These are phyloP conservation scores for Lachnellula arida DNA, from an alignment of 2,329 filamentous ascomycete genomes.

Conservation along the genomic window DNA sequence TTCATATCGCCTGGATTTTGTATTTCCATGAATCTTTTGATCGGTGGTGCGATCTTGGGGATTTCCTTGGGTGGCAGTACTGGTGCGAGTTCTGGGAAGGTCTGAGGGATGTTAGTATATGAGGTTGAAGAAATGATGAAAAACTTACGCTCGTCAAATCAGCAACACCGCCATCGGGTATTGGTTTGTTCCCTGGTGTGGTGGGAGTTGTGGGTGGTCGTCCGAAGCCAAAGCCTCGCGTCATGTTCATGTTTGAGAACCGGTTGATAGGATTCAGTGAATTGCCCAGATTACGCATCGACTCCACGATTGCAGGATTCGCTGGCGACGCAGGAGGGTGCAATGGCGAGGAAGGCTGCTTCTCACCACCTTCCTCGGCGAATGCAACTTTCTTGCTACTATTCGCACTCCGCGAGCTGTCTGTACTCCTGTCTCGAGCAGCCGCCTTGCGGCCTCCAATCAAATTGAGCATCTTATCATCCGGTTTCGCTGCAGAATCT, in stretches of 20 bases:
- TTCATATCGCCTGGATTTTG: slow-evolving; percentile 65
- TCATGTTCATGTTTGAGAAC: slow-evolving; percentile 67
- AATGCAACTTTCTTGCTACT: slow-evolving; percentile 55
- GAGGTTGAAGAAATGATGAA: background rate
- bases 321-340: slow-evolving; percentile 28
- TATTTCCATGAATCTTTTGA: slow-evolving; percentile 68
- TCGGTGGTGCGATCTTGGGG: slow-evolving; percentile 59
- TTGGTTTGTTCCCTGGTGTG: slow-evolving; percentile 37
- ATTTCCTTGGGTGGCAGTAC: slow-evolving; percentile 50
- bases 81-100: slow-evolving; percentile 56
- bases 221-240: slow-evolving; percentile 63
- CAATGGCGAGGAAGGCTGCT: slow-evolving; percentile 28
- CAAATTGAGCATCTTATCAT: slow-evolving; percentile 66
- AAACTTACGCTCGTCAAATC: slow-evolving; percentile 51
- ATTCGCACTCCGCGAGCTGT: slow-evolving; percentile 63
- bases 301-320: slow-evolving; percentile 67
- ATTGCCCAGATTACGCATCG: slow-evolving; percentile 74
- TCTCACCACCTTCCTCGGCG: slow-evolving; percentile 36
- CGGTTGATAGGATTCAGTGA: slow-evolving; percentile 79
- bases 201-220: slow-evolving; percentile 40
- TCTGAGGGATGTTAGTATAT: slow-evolving; percentile 36
- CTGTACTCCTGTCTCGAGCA: slow-evolving; percentile 66
- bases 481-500: slow-evolving; percentile 37
- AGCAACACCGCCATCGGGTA: slow-evolving; percentile 44
- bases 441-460: slow-evolving; percentile 58